These are phyloP conservation scores for Penicillium sp. DNA, from an alignment of 2,329 filamentous ascomycete genomes.

Conservation along the genomic window DNA sequence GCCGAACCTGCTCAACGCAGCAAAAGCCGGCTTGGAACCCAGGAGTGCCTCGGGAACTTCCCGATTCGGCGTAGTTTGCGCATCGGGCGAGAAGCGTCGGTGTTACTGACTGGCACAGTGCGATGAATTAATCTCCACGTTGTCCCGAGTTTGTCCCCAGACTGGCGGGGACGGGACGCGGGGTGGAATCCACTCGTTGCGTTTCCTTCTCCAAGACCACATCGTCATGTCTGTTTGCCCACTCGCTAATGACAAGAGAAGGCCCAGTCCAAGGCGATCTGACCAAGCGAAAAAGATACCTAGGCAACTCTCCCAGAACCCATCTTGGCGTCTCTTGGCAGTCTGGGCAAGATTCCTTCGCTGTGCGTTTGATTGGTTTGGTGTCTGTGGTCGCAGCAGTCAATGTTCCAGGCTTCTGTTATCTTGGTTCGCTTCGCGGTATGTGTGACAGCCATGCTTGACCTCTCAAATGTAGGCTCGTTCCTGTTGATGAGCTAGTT, in stretches of 20 bases:
- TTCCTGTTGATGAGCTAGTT: neutral
- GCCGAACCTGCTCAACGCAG: neutral
- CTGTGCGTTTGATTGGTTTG: neutral
- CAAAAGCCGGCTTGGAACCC: conserved; percentile 19
- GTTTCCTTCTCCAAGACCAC: neutral
- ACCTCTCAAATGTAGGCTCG: neutral
- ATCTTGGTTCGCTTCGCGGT: neutral
- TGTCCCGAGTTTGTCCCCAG: neutral
- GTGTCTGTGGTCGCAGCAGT: neutral
- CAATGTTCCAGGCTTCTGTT: neutral
- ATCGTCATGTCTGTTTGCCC: neutral
- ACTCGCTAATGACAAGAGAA: neutral
- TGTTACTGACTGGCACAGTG: neutral
- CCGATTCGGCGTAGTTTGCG: neutral
- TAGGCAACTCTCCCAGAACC: neutral
- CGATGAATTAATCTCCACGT: conserved; percentile 1
- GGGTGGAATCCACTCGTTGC: neutral
- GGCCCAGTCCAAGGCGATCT: neutral
- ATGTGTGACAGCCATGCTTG: neutral
- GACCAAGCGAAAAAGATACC: neutral
- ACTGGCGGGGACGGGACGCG: neutral
- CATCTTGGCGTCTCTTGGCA: neutral
- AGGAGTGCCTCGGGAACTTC: conserved; percentile 16
- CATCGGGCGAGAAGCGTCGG: neutral
- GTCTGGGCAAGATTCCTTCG: neutral